Conservation (phyloP, 495 filamentous ascomycete genomes). For the Beverwykella pulmonaria region DNA sequence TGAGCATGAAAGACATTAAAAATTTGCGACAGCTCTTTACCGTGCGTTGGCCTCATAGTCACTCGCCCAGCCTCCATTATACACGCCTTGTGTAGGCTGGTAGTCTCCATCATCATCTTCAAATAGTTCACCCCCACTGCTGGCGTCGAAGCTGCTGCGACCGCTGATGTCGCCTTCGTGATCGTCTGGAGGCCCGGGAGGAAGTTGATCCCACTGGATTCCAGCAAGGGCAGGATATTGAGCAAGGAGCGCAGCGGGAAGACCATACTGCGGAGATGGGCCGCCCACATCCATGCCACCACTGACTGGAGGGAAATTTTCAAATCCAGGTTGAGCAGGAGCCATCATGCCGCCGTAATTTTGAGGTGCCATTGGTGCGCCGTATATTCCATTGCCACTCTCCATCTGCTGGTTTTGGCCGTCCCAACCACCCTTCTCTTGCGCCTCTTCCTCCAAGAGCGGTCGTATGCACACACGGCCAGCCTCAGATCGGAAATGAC, state of each 20-base stretch:
- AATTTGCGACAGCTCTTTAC: not conserved
- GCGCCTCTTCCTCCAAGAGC: conserved; percentile 78
- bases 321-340: conserved; percentile 22
- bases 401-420: conserved; percentile 34
- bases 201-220: conserved; percentile 69
- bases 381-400: conserved; percentile 25
- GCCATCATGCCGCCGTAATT: conserved; percentile 28
- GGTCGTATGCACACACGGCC: conserved; percentile 96
- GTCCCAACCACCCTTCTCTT: conserved; percentile 52
- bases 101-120: conserved; percentile 63
- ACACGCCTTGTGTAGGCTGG: conserved; percentile 9
- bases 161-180: conserved; percentile 73
- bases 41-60: conserved; percentile 35
- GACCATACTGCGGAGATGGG: conserved; percentile 33
- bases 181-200: conserved; percentile 47
- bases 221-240: conserved; percentile 89
- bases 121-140: conserved; percentile 62
- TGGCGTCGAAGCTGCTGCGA: conserved; percentile 86
- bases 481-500: conserved; percentile 96
- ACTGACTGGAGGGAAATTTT: conserved; percentile 16
- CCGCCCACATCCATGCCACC: conserved; percentile 22
- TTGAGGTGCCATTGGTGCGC: conserved; percentile 8
- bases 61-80: conserved; percentile 34
- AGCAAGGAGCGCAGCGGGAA: conserved; percentile 83
- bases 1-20: not conserved